phyloP scores from a whole-genome alignment of 2,329 filamentous ascomycete genomes.

The Hyphodiscus sp. region DNA sequence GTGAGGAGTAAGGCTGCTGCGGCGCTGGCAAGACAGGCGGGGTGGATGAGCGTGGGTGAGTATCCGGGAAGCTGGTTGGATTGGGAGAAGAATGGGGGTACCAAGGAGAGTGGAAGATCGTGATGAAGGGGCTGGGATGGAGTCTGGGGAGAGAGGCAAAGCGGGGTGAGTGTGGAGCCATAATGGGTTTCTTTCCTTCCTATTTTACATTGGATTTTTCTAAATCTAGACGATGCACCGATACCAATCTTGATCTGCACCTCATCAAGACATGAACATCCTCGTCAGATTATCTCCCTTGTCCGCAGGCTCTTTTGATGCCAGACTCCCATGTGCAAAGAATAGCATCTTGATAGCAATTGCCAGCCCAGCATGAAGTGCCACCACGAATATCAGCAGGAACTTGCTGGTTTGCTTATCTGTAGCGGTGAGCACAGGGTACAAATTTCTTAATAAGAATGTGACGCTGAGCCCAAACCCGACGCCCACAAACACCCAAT shows the following conservation, averaged over 20 bases:
- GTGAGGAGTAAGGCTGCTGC: slow-evolving; percentile 76
- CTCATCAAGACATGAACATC: slow-evolving; percentile 15
- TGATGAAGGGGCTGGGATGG: background rate
- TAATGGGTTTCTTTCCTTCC: background rate
- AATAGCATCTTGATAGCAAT: slow-evolving; percentile 95
- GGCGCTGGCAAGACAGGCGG: slow-evolving; percentile 66
- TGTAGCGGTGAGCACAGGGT: slow-evolving; percentile 86
- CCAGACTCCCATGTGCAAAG: slow-evolving; percentile 75
- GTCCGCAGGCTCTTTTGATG: slow-evolving; percentile 14
- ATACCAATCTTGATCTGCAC: background rate
- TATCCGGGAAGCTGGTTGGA: slow-evolving; percentile 76
- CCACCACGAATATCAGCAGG: slow-evolving; percentile 75
- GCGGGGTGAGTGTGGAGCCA: background rate
- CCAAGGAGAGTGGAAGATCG: slow-evolving; percentile 14
- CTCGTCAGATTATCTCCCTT: slow-evolving; percentile 6
- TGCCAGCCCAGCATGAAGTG: slow-evolving; percentile 80
- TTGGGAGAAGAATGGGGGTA: slow-evolving; percentile 69
- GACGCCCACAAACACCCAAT: slow-evolving; percentile 87
- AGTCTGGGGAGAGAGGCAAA: background rate
- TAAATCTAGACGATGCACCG: background rate
- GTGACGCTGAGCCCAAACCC: slow-evolving; percentile 77
- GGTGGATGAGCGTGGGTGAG: slow-evolving; percentile 66
- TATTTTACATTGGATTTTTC: background rate
- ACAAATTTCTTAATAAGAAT: slow-evolving; percentile 80
- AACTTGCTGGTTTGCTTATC: slow-evolving; percentile 89